Percentiles rank a stretch among this genome's conserved stretches.
phyloP scores from a whole-genome alignment of 495 filamentous ascomycete genomes.

The Darksidea phi region DNA sequence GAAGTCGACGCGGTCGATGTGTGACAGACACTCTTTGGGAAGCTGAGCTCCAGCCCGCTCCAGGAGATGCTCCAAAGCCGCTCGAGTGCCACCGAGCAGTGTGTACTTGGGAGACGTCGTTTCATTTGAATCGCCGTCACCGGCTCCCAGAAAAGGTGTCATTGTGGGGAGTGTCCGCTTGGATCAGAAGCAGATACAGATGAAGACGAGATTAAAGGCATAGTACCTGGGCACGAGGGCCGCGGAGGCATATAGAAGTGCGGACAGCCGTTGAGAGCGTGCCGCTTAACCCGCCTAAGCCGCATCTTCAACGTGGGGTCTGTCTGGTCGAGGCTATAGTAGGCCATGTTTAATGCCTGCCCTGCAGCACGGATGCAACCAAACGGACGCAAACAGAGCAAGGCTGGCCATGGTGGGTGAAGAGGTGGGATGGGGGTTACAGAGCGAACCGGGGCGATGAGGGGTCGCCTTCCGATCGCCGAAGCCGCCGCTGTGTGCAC shows the following conservation, averaged over 20 bases:
- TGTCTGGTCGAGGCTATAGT: not conserved
- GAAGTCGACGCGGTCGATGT: slow-evolving; percentile 38
- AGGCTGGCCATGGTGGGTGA: not conserved
- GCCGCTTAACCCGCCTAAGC: not conserved
- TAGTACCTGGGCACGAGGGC: not conserved
- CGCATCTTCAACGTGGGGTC: not conserved
- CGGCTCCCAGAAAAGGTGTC: slow-evolving; percentile 11
- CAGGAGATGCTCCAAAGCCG: slow-evolving; percentile 22
- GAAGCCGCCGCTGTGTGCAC: not conserved
- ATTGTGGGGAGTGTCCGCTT: not conserved
- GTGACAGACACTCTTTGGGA: slow-evolving; percentile 34
- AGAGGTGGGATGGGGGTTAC: no score
- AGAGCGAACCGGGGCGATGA: no score
- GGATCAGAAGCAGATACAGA: not conserved
- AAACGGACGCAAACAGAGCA: not conserved
- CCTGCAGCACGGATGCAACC: slow-evolving; percentile 4
- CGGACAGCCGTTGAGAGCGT: slow-evolving; percentile 14
- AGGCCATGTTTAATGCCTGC: not conserved
- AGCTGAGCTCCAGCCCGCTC: slow-evolving; percentile 33
- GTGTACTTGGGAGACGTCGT: slow-evolving; percentile 7
- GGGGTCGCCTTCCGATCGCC: no score
- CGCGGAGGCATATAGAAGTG: slow-evolving; percentile 1
- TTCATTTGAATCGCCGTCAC: no score
- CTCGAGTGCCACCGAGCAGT: slow-evolving; percentile 20
- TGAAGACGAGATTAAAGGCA: not conserved